Percentiles rank a stretch among this genome's conserved stretches.
Evolutionary conservation across 2,329 filamentous ascomycete species (phyloP).

Genomic region (Ceratocystis alfenasii): DNA sequence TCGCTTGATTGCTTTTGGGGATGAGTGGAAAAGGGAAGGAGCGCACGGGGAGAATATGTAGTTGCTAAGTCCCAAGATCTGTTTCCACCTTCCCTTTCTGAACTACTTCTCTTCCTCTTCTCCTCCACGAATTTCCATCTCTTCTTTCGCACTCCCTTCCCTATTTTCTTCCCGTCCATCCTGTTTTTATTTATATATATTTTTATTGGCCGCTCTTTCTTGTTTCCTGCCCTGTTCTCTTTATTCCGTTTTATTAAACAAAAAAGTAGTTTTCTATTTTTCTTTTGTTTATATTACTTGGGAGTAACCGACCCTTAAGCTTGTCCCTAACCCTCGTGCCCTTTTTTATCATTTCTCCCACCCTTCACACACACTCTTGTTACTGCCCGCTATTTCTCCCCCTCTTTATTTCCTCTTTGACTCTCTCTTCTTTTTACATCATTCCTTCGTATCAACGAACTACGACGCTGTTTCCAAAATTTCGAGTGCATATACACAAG

Average conservation of each 20-base stretch:
- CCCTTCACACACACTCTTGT: not conserved
- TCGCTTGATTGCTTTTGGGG: not conserved
- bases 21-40: not conserved
- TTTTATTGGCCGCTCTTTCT: not conserved
- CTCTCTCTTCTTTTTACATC: slow-evolving; percentile 2
- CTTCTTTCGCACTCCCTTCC: not conserved
- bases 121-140: not conserved
- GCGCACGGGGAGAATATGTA: not conserved
- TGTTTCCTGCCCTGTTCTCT: not conserved
- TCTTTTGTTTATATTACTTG: not conserved
- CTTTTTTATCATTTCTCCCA: not conserved
- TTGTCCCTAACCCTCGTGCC: not conserved
- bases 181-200: not conserved
- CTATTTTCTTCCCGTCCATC: not conserved
- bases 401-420: slow-evolving; percentile 5
- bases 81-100: slow-evolving; percentile 10
- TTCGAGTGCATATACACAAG: slow-evolving; percentile 1
- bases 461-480: not conserved
- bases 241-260: not conserved
- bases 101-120: not conserved
- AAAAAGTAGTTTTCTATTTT: not conserved
- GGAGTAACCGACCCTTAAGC: not conserved
- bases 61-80: not conserved
- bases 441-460: not conserved
- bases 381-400: slow-evolving; percentile 1